These are phyloP conservation scores for Pyrus bretschneideri DNA, from an alignment of 306 rosid genomes.

Conservation along the genomic window DNA sequence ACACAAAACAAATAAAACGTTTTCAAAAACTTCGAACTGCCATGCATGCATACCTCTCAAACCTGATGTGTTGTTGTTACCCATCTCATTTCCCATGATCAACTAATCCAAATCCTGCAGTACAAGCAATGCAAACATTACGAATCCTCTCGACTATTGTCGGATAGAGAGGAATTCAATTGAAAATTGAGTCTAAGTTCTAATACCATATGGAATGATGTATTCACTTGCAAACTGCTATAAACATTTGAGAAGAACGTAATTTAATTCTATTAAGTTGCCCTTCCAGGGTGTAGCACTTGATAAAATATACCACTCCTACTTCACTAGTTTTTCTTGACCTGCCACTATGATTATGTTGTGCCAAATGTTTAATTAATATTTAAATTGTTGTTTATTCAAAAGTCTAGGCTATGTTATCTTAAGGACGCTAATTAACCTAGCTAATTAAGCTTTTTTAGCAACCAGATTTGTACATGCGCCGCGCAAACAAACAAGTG, in stretches of 20 bases:
- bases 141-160: constrained; percentile 3
- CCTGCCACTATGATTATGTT: constrained; percentile 42
- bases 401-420: neutral
- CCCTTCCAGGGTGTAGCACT: constrained; percentile 52
- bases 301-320: constrained; percentile 11
- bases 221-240: constrained; percentile 36
- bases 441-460: neutral
- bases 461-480: neutral
- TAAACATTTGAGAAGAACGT: constrained; percentile 24
- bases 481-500: neutral
- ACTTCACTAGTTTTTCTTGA: constrained; percentile 33
- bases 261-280: constrained; percentile 31
- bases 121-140: constrained; percentile 22
- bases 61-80: constrained; percentile 57
- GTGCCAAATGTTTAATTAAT: constrained; percentile 9
- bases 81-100: constrained; percentile 92
- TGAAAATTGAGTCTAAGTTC: constrained; percentile 22
- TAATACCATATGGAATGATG: constrained; percentile 57
- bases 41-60: constrained; percentile 45
- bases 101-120: constrained; percentile 47
- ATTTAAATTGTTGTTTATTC: neutral
- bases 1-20: neutral
- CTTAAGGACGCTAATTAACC: neutral
- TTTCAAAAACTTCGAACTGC: neutral
- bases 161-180: constrained; percentile 9